Percentiles rank a stretch among this genome's conserved stretches.
phyloP scores from a whole-genome alignment of 306 rosid species.

The Ormosia semicastrata region DNA sequence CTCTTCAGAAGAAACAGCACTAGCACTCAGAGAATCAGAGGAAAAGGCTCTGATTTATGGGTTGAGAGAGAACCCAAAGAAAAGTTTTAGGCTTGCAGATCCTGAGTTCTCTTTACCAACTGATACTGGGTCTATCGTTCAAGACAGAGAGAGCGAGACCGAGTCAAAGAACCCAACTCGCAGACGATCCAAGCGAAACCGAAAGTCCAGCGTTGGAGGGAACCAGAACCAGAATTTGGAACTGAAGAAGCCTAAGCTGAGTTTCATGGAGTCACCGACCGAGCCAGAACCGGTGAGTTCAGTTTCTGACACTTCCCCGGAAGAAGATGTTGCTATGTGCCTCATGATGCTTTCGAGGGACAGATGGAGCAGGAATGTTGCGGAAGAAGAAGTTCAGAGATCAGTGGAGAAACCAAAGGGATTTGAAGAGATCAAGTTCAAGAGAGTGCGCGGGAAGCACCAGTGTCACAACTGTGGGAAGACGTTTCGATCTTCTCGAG shows the following conservation, averaged over 20 bases:
- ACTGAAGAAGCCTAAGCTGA: constrained; percentile 27
- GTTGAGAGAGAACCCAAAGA: constrained; percentile 65
- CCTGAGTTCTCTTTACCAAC: constrained; percentile 51
- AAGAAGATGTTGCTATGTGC: constrained; percentile 76
- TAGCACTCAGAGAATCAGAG: constrained; percentile 18
- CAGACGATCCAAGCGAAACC: constrained; percentile 63
- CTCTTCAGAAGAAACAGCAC: constrained; percentile 33
- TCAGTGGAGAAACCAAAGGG: constrained; percentile 12
- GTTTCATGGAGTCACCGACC: constrained; percentile 30
- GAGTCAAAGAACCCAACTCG: constrained; percentile 74
- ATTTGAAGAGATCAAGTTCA: constrained; percentile 37
- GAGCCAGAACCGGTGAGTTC: constrained; percentile 64
- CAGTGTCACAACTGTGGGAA: constrained; percentile 56
- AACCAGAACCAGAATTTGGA: neutral
- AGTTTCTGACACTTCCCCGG: constrained; percentile 62
- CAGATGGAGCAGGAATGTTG: constrained; percentile 37
- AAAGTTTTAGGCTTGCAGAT: constrained; percentile 57
- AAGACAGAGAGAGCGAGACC: constrained; percentile 77
- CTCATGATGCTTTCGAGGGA: constrained; percentile 85
- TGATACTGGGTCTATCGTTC: constrained; percentile 50
- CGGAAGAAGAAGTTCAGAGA: neutral
- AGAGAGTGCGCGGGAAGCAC: constrained; percentile 45
- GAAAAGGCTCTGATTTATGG: constrained; percentile 46
- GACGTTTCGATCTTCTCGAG: constrained; percentile 62
- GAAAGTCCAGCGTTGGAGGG: neutral